These are phyloP conservation scores for Hypsizygus ulmarius DNA, from an alignment of 1,284 basidiomycete species.

Conservation along the genomic window DNA sequence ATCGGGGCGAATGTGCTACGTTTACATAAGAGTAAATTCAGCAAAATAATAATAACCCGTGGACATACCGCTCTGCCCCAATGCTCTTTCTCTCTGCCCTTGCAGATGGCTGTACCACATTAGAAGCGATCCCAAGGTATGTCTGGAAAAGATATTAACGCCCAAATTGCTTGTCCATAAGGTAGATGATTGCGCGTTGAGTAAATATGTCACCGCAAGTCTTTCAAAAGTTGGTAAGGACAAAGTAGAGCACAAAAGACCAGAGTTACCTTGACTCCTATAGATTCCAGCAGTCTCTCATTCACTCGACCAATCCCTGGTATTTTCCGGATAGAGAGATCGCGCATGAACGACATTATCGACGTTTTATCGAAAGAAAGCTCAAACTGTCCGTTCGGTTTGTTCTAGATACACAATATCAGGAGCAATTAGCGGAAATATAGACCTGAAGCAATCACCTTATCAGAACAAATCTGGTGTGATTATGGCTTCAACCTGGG, in stretches of 20 bases:
- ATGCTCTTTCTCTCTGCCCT: constrained; percentile 83
- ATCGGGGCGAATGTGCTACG: constrained; percentile 75
- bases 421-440: not conserved
- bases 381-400: constrained; percentile 89
- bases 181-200: constrained; percentile 65
- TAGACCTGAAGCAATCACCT: constrained; percentile 38
- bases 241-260: not conserved
- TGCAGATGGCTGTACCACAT: constrained; percentile 71
- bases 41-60: not conserved
- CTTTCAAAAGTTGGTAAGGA: constrained; percentile 35
- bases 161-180: constrained; percentile 87
- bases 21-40: not conserved
- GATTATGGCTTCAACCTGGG: not conserved
- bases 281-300: constrained; percentile 80
- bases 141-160: constrained; percentile 71
- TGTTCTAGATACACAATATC: constrained; percentile 56
- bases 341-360: constrained; percentile 72
- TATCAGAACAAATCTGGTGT: constrained; percentile 86
- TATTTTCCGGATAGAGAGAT: constrained; percentile 78
- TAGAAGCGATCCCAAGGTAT: constrained; percentile 84
- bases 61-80: constrained; percentile 74
- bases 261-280: constrained; percentile 72
- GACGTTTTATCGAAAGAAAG: constrained; percentile 64
- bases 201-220: constrained; percentile 85
- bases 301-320: constrained; percentile 88